These are phyloP conservation scores for Amylostereum chailletii DNA, from an alignment of 1,284 basidiomycete species.

Conservation along the genomic window DNA sequence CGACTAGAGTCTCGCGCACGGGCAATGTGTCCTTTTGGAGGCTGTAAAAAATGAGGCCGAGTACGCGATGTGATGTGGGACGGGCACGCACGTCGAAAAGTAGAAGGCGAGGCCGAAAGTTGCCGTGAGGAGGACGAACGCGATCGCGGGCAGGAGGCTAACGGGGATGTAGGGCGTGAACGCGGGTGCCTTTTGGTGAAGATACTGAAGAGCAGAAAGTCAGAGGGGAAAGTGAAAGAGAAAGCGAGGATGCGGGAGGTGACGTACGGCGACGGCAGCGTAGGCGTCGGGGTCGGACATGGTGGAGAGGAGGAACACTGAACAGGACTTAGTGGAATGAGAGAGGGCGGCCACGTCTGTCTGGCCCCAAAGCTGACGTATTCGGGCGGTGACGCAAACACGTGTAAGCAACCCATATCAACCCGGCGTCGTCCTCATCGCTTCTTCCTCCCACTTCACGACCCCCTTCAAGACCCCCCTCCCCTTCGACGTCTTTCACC, in stretches of 20 bases:
- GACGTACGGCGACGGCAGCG: slow-evolving; percentile 31
- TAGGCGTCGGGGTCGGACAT: slow-evolving; percentile 27
- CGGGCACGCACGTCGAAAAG: slow-evolving; percentile 70
- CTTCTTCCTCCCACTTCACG: slow-evolving; percentile 5
- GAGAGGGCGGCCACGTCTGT: slow-evolving; percentile 20
- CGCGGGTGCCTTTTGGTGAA: slow-evolving; percentile 44
- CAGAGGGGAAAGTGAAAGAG: slow-evolving; percentile 5
- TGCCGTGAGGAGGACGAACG: slow-evolving; percentile 58
- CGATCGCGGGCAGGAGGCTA: slow-evolving; percentile 60
- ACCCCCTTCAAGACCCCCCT: slow-evolving; percentile 5
- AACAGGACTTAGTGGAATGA: slow-evolving; percentile 17
- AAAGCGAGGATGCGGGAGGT: not conserved
- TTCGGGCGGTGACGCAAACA: slow-evolving; percentile 30
- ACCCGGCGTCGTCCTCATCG: slow-evolving; percentile 15
- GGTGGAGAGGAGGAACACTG: slow-evolving; percentile 19
- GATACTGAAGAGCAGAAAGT: slow-evolving; percentile 27
- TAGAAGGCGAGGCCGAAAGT: slow-evolving; percentile 83
- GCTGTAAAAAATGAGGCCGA: slow-evolving; percentile 26
- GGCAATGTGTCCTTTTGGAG: slow-evolving; percentile 65
- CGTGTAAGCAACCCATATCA: slow-evolving; percentile 44
- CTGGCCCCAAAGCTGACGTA: slow-evolving; percentile 22
- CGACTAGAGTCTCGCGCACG: slow-evolving; percentile 61
- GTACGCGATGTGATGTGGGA: not conserved
- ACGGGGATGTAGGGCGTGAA: slow-evolving; percentile 67
- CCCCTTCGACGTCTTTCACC: not conserved